Percentiles rank a stretch among this genome's conserved stretches.
Evolutionary conservation across 495 filamentous ascomycete genomes (phyloP).

Genomic region (Podospora sp.): DNA sequence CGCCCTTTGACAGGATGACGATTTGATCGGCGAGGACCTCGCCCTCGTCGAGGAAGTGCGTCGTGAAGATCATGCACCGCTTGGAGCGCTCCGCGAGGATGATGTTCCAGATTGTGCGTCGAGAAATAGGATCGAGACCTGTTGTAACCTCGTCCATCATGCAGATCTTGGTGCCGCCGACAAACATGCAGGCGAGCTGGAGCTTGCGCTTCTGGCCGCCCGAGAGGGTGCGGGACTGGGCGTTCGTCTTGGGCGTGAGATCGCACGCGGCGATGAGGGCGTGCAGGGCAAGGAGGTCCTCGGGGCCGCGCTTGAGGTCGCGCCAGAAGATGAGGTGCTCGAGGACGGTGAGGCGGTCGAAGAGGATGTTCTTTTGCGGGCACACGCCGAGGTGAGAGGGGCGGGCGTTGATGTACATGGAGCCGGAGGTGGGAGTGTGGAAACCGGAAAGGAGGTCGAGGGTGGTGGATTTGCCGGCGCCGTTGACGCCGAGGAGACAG

Average conservation of each 20-base stretch:
- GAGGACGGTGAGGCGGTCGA: conserved; percentile 73
- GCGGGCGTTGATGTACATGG: conserved; percentile 62
- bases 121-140: conserved; percentile 75
- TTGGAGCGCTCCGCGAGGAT: conserved; percentile 71
- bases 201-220: conserved; percentile 85
- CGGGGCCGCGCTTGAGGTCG: conserved; percentile 60
- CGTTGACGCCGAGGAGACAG: conserved; percentile 79
- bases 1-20: conserved; percentile 70
- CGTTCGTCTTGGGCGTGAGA: conserved; percentile 63
- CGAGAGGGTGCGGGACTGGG: conserved; percentile 65
- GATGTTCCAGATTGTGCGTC: conserved; percentile 85
- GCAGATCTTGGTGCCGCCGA: conserved; percentile 75
- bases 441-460: conserved; percentile 79
- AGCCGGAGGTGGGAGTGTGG: conserved; percentile 64
- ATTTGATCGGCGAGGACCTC: conserved; percentile 75
- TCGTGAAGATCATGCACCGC: conserved; percentile 79
- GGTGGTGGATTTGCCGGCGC: conserved; percentile 81
- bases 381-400: conserved; percentile 57
- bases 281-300: conserved; percentile 53
- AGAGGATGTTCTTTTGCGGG: conserved; percentile 82
- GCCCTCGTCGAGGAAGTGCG: conserved; percentile 78
- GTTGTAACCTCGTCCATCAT: conserved; percentile 82
- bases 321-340: conserved; percentile 80
- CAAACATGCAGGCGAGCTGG: conserved; percentile 87
- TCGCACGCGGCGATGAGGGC: conserved; percentile 68